These are phyloP conservation scores for Picea abies DNA, from an alignment of 83 land plant genomes.

Conservation along the genomic window DNA sequence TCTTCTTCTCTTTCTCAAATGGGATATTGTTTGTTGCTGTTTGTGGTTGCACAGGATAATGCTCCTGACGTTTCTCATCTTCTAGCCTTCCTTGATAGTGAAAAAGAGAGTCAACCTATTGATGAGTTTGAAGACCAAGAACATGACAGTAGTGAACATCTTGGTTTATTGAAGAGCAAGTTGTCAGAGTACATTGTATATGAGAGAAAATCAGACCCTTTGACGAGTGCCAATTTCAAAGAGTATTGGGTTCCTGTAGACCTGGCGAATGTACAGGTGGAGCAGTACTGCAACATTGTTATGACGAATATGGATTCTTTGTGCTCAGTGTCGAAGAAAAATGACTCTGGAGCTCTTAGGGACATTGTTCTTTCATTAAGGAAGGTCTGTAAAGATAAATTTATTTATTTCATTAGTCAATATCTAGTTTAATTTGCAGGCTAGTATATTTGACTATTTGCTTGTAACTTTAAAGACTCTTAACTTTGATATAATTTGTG, in stretches of 20 bases:
- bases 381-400: conserved; percentile 34
- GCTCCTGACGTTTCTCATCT: conserved; percentile 25
- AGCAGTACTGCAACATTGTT: conserved; percentile 66
- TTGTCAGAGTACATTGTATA: conserved; percentile 28
- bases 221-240: conserved; percentile 32
- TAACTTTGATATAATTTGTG: too few species aligned
- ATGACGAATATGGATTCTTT: conserved; percentile 44
- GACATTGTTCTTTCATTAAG: conserved; percentile 37
- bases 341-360: conserved; percentile 42
- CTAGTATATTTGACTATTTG: neutral
- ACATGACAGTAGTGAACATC: conserved; percentile 9
- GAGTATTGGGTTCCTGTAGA: conserved; percentile 88
- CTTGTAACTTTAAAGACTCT: too few species aligned
- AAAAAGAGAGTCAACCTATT: neutral
- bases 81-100: conserved; percentile 33
- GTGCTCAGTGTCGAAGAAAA: conserved; percentile 42
- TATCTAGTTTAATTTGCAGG: neutral
- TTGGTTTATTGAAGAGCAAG: conserved; percentile 33
- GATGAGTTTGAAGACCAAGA: neutral
- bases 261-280: conserved; percentile 63
- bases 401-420: neutral
- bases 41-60: too few species aligned
- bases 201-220: conserved; percentile 37
- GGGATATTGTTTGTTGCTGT: too few species aligned
- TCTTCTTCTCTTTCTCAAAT: too few species aligned